These are phyloP conservation scores for Aspergillus campestris DNA, from an alignment of 495 filamentous ascomycete genomes.

Conservation along the genomic window DNA sequence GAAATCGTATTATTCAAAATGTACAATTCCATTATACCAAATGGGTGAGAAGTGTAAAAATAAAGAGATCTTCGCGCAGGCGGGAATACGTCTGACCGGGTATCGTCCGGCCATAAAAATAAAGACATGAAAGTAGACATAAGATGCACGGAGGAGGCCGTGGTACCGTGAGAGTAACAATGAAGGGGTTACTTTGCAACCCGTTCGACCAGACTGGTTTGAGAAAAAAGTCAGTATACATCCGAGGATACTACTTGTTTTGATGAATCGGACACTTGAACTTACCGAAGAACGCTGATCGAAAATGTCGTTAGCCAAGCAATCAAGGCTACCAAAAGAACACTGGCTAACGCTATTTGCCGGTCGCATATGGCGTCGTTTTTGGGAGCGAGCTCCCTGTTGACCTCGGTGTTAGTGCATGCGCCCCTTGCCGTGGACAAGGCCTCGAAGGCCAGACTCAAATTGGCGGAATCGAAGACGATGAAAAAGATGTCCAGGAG, in stretches of 20 bases:
- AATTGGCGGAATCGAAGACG: conserved; percentile 87
- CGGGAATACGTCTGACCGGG: too few relatives aligned
- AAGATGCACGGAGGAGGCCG: neutral
- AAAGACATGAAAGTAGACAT: neutral
- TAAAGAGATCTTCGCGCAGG: too few relatives aligned
- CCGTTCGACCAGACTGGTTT: conserved; percentile 57
- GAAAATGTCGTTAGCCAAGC: conserved; percentile 87
- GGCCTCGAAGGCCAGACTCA: conserved; percentile 80
- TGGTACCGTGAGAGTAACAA: neutral
- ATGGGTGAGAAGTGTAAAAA: too few relatives aligned
- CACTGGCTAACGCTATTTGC: conserved; percentile 70
- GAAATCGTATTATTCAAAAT: too few relatives aligned
- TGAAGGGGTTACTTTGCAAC: conserved; percentile 35
- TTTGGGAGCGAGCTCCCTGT: conserved; percentile 28
- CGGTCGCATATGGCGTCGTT: conserved; percentile 51
- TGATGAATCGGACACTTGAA: neutral
- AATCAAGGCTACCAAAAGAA: conserved; percentile 74
- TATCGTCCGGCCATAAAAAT: too few relatives aligned
- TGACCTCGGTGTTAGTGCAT: conserved; percentile 39
- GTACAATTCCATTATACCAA: too few relatives aligned
- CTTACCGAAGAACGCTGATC: conserved; percentile 75
- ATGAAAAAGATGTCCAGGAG: conserved; percentile 93
- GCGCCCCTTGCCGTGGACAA: conserved; percentile 62
- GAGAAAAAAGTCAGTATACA: conserved; percentile 1
- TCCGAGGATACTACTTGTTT: neutral